Conservation (phyloP, 441 rosid species). For the Gossypium gossypioides region DNA sequence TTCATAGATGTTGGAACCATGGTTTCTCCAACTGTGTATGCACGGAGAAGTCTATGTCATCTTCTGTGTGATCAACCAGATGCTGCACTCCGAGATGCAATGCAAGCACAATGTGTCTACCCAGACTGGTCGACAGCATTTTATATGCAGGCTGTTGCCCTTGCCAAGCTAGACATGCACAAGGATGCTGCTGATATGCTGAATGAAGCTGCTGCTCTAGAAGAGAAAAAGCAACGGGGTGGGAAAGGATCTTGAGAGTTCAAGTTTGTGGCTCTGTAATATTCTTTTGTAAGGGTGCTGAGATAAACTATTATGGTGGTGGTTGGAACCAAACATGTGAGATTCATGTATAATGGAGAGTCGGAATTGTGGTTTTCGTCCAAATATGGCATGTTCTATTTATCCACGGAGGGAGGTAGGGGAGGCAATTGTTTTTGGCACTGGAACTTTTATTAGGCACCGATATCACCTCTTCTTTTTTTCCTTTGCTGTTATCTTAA, state of each 20-base stretch:
- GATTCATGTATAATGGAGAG: conserved; percentile 20
- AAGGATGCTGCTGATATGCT: conserved; percentile 91
- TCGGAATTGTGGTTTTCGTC: conserved; percentile 19
- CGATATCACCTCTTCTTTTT: not conserved
- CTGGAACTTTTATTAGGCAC: not conserved
- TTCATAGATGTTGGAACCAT: conserved; percentile 81
- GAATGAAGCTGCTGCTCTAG: conserved; percentile 79
- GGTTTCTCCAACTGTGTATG: conserved; percentile 86
- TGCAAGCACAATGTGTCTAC: conserved; percentile 91
- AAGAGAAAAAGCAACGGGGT: conserved; percentile 70
- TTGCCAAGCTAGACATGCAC: conserved; percentile 86
- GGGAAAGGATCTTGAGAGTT: conserved; percentile 35
- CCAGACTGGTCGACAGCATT: conserved; percentile 97
- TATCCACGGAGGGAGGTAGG: conserved; percentile 11
- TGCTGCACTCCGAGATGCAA: conserved; percentile 87
- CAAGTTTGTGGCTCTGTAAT: not conserved
- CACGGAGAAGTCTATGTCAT: conserved; percentile 76
- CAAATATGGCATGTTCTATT: conserved; percentile 23
- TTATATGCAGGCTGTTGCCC: conserved; percentile 92
- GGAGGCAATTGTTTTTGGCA: not conserved
- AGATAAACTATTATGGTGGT: conserved; percentile 10
- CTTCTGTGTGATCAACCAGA: conserved; percentile 80
- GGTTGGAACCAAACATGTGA: conserved; percentile 20
- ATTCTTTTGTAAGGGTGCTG: conserved; percentile 22
- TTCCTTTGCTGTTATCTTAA: conserved; percentile 8